Percentiles rank a stretch among this genome's conserved stretches.
Conservation (phyloP, 2,329 filamentous ascomycete species). For the Chalaropsis thielavioides region DNA sequence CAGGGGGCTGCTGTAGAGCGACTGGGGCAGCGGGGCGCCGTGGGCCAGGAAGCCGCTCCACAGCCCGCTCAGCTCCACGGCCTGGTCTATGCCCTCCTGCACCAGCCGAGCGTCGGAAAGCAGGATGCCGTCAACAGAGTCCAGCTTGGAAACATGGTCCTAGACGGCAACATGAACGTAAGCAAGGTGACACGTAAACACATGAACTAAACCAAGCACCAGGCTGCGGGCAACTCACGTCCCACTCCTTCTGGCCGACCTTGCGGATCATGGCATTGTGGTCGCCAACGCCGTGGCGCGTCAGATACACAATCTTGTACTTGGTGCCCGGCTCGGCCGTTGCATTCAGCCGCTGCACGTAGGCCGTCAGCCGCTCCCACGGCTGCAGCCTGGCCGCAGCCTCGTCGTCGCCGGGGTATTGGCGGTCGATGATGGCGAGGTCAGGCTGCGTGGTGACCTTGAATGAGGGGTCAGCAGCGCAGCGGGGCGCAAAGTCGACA, state of each 20-base stretch:
- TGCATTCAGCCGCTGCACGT: slow-evolving; percentile 34
- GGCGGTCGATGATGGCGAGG: slow-evolving; percentile 39
- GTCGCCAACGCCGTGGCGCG: slow-evolving; percentile 42
- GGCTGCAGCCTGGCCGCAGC: slow-evolving; percentile 26
- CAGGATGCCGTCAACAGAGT: slow-evolving; percentile 26
- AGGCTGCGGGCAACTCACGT: slow-evolving; percentile 25
- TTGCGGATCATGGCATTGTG: slow-evolving; percentile 37
- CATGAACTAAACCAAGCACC: not conserved
- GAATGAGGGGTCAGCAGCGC: slow-evolving; percentile 21
- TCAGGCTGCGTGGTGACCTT: slow-evolving; percentile 31
- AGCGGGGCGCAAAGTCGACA: slow-evolving; percentile 28
- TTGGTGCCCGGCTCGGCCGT: slow-evolving; percentile 28
- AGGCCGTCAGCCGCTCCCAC: slow-evolving; percentile 38
- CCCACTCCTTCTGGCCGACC: slow-evolving; percentile 43
- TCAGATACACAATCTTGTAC: slow-evolving; percentile 41
- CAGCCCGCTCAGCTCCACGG: slow-evolving; percentile 35
- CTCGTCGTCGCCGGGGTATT: slow-evolving; percentile 25
- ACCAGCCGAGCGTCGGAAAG: slow-evolving; percentile 38
- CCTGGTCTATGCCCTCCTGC: slow-evolving; percentile 37
- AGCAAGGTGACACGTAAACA: too few species aligned
- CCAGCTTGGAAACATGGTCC: slow-evolving; percentile 28
- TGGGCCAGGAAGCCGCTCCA: slow-evolving; percentile 33
- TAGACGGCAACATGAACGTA: slow-evolving; percentile 11
- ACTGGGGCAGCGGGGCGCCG: slow-evolving; percentile 38
- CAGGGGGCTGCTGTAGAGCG: slow-evolving; percentile 44